phyloP scores from a whole-genome alignment of 148 eudicot genomes.

The Bassia scoparia region DNA sequence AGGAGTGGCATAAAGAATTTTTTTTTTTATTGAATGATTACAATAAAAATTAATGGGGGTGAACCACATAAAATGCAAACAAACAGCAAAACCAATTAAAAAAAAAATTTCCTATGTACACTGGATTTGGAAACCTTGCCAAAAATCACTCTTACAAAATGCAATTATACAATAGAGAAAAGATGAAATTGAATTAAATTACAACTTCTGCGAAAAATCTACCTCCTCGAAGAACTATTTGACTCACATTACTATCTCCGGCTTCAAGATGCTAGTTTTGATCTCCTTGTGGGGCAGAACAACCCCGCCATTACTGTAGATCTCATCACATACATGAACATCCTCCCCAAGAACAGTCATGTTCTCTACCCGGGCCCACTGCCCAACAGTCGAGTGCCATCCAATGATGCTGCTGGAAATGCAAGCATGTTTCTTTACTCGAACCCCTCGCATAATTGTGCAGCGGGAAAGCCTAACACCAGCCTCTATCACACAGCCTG shows the following conservation, averaged over 20 bases:
- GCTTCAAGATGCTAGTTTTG: constrained; percentile 81
- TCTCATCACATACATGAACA: constrained; percentile 79
- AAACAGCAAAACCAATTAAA: neutral
- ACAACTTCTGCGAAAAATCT: constrained; percentile 20
- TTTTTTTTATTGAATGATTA: constrained; percentile 9
- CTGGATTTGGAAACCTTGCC: constrained; percentile 10
- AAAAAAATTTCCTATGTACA: constrained; percentile 12
- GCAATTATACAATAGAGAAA: neutral
- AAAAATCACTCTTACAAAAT: constrained; percentile 12
- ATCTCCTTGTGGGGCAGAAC: constrained; percentile 91
- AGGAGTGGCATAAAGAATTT: neutral
- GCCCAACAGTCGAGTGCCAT: constrained; percentile 94
- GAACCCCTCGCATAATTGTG: constrained; percentile 86
- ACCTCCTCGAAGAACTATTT: neutral
- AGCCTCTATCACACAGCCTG: constrained; percentile 82
- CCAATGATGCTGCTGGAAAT: constrained; percentile 77
- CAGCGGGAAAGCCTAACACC: constrained; percentile 89
- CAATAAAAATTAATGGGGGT: constrained; percentile 7
- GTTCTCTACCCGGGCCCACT: constrained; percentile 86
- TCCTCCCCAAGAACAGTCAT: constrained; percentile 91
- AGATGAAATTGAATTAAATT: constrained; percentile 15
- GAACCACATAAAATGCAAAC: constrained; percentile 8
- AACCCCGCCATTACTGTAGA: constrained; percentile 85
- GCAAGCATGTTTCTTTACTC: constrained; percentile 79
- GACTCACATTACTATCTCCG: constrained; percentile 87